These are phyloP conservation scores for Durusdinium trenchii DNA, from an alignment of 73 alveolate genomes.

Conservation along the genomic window DNA sequence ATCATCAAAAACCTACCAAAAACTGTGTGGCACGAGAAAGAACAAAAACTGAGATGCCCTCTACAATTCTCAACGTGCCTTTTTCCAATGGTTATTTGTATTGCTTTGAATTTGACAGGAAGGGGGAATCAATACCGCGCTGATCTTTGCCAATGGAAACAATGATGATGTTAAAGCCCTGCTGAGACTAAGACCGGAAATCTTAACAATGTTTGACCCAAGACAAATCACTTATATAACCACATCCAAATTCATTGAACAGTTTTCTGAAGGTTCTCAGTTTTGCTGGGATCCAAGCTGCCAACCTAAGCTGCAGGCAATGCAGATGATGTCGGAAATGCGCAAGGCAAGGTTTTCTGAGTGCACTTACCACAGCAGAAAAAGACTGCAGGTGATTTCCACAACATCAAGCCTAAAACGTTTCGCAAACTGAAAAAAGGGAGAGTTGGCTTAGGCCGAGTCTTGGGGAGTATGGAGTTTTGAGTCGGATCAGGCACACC, in stretches of 20 bases:
- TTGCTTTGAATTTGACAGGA: no score
- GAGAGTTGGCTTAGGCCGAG: background rate
- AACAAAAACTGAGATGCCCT: no score
- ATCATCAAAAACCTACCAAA: no score
- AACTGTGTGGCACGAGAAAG: no score
- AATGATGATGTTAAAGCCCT: no score
- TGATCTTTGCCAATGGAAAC: no score
- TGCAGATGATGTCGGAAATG: slow-evolving; percentile 85
- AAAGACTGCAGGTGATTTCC: background rate
- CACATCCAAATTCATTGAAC: background rate
- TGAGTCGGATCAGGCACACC: slow-evolving; percentile 84
- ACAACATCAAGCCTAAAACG: no score
- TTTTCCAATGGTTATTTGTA: no score
- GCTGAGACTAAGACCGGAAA: background rate
- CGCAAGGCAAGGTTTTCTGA: slow-evolving; percentile 5
- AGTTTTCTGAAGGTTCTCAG: background rate
- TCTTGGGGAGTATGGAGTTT: no score
- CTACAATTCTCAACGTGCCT: no score
- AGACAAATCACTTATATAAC: background rate
- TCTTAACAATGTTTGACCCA: background rate
- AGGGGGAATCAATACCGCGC: no score
- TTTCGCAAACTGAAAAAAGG: background rate
- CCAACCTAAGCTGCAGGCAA: background rate
- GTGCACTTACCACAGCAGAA: background rate
- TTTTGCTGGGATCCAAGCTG: background rate